Evolutionary conservation across 805 yeast genomes (phyloP), one percentile per base, ranked within the genome.

Genomic region (Candida quercuum): DNA sequence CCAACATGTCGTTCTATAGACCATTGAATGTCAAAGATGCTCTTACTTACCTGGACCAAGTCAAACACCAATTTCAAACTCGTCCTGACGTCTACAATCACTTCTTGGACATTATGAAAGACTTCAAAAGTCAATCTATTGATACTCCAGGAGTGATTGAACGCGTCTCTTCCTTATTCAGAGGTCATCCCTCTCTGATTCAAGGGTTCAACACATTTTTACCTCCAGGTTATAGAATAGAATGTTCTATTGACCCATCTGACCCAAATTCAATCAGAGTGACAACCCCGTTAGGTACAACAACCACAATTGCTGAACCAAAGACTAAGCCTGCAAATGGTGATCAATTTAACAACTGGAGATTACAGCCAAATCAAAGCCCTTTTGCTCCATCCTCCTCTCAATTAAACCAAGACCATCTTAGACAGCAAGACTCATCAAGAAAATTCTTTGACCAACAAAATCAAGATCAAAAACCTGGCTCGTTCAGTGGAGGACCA

Each of bases 71-170:
- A 59, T 93, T 93, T 63, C 83, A 76, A 60, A 75, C 80, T 47
- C 95, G 91, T 63, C 94, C 98, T 0, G 97, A 89, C 52, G 95
- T 93, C 30, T 93, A 93, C 69, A 93, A 93, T 61, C 88, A 86
- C 60, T 93, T 94, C 55, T 71, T 93, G 55, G 99, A 93, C 58
- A 91, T 93, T 47, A 93, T 93, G 99, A 94, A 94, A 67, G 99
- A 94, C 58, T 94, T 93, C 68, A 94, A 94, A 67, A 82, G 94
- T 37, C 97, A 91, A 66, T 78, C 78, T 43, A 89, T 93, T 52
- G 98, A 93, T 60, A 93, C 99, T 0, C 99, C 98, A 0, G 99
- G 98, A 25, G 99, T 93, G 21, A 93, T 93, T 57, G 96, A 91
- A 59, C 72, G 99, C 41, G 99, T 93, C 1, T 86, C 96, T 0